These are phyloP conservation scores for Cytospora piceicola DNA, from an alignment of 2,329 filamentous ascomycete species.

Conservation along the genomic window DNA sequence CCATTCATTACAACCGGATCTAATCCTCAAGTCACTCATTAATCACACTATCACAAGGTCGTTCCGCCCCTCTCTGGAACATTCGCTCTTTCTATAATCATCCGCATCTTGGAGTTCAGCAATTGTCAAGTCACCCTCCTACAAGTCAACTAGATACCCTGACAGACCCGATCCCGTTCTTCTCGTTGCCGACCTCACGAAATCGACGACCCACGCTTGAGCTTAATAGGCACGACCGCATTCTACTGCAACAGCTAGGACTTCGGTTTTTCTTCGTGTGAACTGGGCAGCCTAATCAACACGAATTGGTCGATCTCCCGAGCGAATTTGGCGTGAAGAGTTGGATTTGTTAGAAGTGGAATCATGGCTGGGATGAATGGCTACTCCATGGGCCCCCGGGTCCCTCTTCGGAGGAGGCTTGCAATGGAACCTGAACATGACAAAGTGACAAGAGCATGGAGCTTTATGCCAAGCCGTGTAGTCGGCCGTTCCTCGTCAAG, in stretches of 20 bases:
- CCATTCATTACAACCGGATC: conserved; percentile 54
- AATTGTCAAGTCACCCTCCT: conserved; percentile 16
- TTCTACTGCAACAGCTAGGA: conserved; percentile 13
- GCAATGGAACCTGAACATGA: conserved; percentile 19
- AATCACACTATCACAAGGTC: conserved; percentile 28
- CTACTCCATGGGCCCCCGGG: conserved; percentile 37
- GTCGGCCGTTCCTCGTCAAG: conserved; percentile 33
- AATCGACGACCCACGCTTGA: conserved; percentile 23
- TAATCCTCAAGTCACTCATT: conserved; percentile 40
- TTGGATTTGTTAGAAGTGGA: not conserved
- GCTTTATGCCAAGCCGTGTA: conserved; percentile 31
- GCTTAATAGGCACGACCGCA: conserved; percentile 21
- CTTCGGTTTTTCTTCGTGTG: conserved; percentile 16
- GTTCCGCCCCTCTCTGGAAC: conserved; percentile 25
- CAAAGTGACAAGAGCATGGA: conserved; percentile 17
- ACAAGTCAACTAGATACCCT: conserved; percentile 2
- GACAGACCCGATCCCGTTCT: not conserved
- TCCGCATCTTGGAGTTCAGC: conserved; percentile 16
- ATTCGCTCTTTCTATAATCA: conserved; percentile 29
- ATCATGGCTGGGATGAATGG: conserved; percentile 33
- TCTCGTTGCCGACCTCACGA: conserved; percentile 23
- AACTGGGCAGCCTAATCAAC: not conserved
- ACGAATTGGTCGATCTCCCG: conserved; percentile 5
- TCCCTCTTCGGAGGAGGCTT: conserved; percentile 34
- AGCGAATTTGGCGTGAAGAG: not conserved